phyloP scores from a whole-genome alignment of 2,329 filamentous ascomycete species.

The Ciborinia camelliae region DNA sequence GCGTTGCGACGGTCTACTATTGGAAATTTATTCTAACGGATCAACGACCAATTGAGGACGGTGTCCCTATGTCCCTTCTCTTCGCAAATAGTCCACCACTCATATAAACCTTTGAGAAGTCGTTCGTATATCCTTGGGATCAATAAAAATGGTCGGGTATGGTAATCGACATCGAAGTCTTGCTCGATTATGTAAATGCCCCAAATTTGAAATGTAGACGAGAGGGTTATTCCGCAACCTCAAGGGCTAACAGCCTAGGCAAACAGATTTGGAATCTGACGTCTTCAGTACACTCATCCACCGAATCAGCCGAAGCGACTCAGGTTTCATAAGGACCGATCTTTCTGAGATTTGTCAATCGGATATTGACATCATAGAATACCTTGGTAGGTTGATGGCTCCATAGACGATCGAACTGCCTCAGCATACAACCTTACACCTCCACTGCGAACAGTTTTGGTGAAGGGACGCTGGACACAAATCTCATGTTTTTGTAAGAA shows the following conservation, averaged over 20 bases:
- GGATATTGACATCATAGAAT: slow-evolving; percentile 76
- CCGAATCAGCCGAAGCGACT: slow-evolving; percentile 71
- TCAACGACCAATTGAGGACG: neutral
- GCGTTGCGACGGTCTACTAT: neutral
- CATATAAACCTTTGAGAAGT: neutral
- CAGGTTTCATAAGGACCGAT: slow-evolving; percentile 61
- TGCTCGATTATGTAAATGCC: neutral
- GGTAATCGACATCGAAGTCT: neutral
- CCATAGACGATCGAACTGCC: slow-evolving; percentile 83
- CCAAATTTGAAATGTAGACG: slow-evolving; percentile 32
- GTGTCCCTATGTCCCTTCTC: neutral
- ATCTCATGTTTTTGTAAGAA: slow-evolving; percentile 57
- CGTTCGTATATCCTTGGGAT: neutral
- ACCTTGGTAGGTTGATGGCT: slow-evolving; percentile 57
- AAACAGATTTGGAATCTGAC: slow-evolving; percentile 89
- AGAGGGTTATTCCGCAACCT: slow-evolving; percentile 66
- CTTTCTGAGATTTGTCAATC: slow-evolving; percentile 93
- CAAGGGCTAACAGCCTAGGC: slow-evolving; percentile 85
- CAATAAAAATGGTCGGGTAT: no score
- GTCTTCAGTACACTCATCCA: slow-evolving; percentile 56
- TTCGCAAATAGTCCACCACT: neutral
- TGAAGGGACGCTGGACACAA: slow-evolving; percentile 82
- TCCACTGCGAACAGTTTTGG: slow-evolving; percentile 58
- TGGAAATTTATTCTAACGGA: neutral
- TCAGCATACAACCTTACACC: slow-evolving; percentile 69